Evolutionary conservation across 2,329 filamentous ascomycete genomes (phyloP).

Genomic region (Claviceps paspali): DNA sequence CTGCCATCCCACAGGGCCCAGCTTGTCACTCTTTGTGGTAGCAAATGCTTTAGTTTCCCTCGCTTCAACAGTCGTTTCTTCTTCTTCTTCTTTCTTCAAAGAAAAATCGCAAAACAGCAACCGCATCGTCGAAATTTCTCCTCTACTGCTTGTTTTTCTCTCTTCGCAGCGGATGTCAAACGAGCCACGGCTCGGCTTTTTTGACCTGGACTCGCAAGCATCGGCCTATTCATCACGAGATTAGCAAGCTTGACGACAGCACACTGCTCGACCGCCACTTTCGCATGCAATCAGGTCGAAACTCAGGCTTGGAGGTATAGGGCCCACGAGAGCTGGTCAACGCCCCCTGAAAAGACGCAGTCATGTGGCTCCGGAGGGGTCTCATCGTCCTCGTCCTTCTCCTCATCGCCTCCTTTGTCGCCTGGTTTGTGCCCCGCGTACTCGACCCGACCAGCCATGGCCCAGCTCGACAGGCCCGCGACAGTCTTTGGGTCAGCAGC

Average conservation of each 20-base stretch:
- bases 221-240: too few relatives aligned
- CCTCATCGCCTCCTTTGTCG: constrained; percentile 29
- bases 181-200: too few relatives aligned
- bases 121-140: too few relatives aligned
- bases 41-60: neutral
- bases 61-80: neutral
- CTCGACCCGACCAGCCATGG: constrained; percentile 50
- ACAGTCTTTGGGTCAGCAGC: constrained; percentile 52
- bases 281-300: neutral
- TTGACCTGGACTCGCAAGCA: neutral
- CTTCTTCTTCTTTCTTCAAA: too few relatives aligned
- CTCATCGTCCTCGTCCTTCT: constrained; percentile 24
- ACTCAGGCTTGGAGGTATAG: neutral
- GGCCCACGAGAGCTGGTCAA: neutral
- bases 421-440: constrained; percentile 35
- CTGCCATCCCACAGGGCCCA: neutral
- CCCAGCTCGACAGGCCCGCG: constrained; percentile 44
- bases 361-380: constrained; percentile 33
- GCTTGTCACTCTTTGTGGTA: neutral
- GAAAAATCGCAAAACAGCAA: too few relatives aligned
- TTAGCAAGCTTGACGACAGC: too few relatives aligned
- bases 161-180: too few relatives aligned
- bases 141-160: too few relatives aligned
- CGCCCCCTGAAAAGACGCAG: neutral
- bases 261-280: neutral